These are phyloP conservation scores for Annulohypoxylon maeteangense DNA, from an alignment of 495 filamentous ascomycete genomes.

Conservation along the genomic window DNA sequence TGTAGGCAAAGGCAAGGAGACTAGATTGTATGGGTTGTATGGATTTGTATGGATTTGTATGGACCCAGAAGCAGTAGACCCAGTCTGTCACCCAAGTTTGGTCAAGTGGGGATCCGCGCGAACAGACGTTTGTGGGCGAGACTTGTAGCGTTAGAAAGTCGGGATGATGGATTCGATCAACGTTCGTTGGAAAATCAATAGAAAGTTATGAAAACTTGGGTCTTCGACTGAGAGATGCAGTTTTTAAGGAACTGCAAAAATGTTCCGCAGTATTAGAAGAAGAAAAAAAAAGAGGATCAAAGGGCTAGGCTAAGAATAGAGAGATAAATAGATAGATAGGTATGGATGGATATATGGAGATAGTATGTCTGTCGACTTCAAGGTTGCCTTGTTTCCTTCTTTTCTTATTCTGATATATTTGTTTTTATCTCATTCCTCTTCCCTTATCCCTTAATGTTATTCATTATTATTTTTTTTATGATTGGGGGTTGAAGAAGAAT, in stretches of 20 bases:
- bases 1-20: conserved; percentile 24
- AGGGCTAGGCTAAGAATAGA: background rate
- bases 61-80: background rate
- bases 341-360: background rate
- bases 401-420: conserved; percentile 18
- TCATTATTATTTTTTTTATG: conserved; percentile 17
- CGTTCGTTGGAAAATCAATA: background rate
- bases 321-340: background rate
- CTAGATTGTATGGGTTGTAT: conserved; percentile 15
- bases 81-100: conserved; percentile 6
- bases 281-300: background rate
- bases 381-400: conserved; percentile 12
- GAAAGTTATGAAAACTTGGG: conserved; percentile 23
- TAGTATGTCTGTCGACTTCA: conserved; percentile 10
- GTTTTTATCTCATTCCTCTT: conserved; percentile 3
- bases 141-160: conserved; percentile 45
- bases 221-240: conserved; percentile 38
- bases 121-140: conserved; percentile 44
- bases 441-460: conserved; percentile 11
- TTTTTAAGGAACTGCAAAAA: conserved; percentile 18
- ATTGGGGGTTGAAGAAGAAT: conserved; percentile 32
- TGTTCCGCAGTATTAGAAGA: conserved; percentile 28
- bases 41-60: background rate
- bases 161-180: conserved; percentile 37
- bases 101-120: conserved; percentile 40